Evolutionary conservation across 139 green algal species (phyloP).

Genomic region (Spirogloea muscicola): DNA sequence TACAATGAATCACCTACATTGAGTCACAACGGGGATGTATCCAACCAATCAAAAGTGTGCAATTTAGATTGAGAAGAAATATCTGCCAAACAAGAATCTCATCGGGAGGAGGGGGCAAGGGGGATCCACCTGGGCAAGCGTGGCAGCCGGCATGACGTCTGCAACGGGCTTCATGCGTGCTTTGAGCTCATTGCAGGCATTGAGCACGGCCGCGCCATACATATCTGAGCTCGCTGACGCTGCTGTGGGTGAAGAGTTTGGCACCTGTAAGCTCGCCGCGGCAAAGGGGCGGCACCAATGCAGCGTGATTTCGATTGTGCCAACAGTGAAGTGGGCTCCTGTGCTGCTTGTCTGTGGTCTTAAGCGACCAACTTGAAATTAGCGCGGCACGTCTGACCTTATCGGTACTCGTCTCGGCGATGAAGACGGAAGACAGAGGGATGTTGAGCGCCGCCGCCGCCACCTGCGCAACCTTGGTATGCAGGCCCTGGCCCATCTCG

Average conservation of each 20-base stretch:
- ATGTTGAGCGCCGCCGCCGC: conserved; percentile 73
- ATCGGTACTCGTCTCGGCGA: conserved; percentile 90
- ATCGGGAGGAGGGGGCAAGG: background rate
- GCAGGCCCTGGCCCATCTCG: conserved; percentile 97
- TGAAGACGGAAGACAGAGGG: conserved; percentile 75
- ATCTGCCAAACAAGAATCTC: background rate
- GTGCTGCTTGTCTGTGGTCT: too few species aligned
- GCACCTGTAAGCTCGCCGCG: conserved; percentile 58
- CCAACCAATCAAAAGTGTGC: background rate
- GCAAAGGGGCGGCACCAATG: too few species aligned
- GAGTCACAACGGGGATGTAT: background rate
- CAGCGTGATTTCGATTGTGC: too few species aligned
- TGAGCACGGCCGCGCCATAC: conserved; percentile 83
- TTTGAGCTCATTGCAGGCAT: conserved; percentile 84
- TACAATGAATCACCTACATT: too few species aligned
- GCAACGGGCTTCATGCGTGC: conserved; percentile 66
- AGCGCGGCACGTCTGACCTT: conserved; percentile 61
- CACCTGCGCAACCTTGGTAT: conserved; percentile 94
- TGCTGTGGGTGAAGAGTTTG: conserved; percentile 89
- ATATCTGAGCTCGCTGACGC: conserved; percentile 85
- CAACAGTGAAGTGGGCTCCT: too few species aligned
- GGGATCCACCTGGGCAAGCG: conserved; percentile 48
- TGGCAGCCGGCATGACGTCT: conserved; percentile 29
- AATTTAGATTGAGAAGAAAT: background rate
- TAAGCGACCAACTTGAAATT: background rate